phyloP scores from a whole-genome alignment of 352 stramenopile species.

The Phytopythium chamaehyphon region DNA sequence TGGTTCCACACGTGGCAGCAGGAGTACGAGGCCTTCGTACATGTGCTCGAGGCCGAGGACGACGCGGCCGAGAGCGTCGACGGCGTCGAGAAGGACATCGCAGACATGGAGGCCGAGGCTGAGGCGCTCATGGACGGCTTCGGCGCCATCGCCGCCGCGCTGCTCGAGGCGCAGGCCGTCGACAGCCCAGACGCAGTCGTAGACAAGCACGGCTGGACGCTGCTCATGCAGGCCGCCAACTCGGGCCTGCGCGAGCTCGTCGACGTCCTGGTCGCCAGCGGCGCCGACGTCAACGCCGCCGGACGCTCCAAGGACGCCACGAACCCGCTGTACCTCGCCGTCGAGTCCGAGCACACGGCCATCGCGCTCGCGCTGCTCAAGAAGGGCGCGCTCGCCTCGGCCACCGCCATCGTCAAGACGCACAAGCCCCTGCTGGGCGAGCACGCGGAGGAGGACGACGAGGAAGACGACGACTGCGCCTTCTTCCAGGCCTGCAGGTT shows the following conservation, averaged over 20 bases:
- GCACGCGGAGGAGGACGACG: slow-evolving; percentile 25
- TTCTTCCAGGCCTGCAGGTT: slow-evolving; percentile 76
- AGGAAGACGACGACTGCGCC: slow-evolving; percentile 63
- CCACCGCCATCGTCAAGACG: slow-evolving; percentile 62
- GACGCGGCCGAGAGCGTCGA: slow-evolving; percentile 18
- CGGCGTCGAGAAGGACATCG: slow-evolving; percentile 53
- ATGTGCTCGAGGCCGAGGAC: slow-evolving; percentile 61
- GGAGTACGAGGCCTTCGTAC: slow-evolving; percentile 79
- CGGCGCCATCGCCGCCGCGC: slow-evolving; percentile 35
- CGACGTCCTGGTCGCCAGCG: slow-evolving; percentile 43
- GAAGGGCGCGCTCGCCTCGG: slow-evolving; percentile 58
- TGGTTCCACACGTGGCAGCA: slow-evolving; percentile 87
- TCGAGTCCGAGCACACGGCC: slow-evolving; percentile 70
- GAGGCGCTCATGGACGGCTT: slow-evolving; percentile 67
- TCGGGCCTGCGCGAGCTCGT: slow-evolving; percentile 54
- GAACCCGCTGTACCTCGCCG: slow-evolving; percentile 68
- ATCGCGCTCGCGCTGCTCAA: slow-evolving; percentile 69
- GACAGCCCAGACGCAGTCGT: slow-evolving; percentile 42
- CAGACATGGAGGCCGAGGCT: slow-evolving; percentile 71
- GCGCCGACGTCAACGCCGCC: slow-evolving; percentile 58
- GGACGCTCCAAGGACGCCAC: slow-evolving; percentile 38
- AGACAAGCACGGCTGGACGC: slow-evolving; percentile 76
- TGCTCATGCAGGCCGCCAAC: slow-evolving; percentile 85
- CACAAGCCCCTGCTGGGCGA: slow-evolving; percentile 22
- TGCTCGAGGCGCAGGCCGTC: slow-evolving; percentile 43